These are phyloP conservation scores for Bryopsis sp. DNA, from an alignment of 139 green algal genomes.

Conservation along the genomic window DNA sequence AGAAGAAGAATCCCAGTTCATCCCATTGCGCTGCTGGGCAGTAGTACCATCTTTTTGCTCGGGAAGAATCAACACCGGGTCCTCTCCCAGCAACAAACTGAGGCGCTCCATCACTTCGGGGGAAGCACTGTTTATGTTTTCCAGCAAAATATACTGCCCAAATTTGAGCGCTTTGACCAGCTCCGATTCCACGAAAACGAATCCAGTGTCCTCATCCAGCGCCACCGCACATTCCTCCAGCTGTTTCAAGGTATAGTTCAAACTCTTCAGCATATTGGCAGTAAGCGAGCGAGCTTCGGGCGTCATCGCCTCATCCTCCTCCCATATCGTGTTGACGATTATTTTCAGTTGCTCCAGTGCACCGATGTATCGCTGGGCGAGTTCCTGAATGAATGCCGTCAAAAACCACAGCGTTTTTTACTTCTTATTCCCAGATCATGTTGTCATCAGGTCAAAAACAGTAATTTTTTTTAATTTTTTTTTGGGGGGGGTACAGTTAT, in stretches of 20 bases:
- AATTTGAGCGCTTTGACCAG: background rate
- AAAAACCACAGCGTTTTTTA: too few species aligned
- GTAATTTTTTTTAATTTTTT: too few species aligned
- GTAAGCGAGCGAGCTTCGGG: background rate
- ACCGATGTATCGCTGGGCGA: background rate
- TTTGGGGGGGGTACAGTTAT: too few species aligned
- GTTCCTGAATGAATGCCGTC: background rate
- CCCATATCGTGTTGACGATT: background rate
- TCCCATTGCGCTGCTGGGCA: too few species aligned
- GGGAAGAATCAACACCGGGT: slow-evolving; percentile 23
- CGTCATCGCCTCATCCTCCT: background rate
- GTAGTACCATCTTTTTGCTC: slow-evolving; percentile 25
- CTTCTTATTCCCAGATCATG: too few species aligned
- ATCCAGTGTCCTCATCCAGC: background rate
- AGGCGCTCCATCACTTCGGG: slow-evolving; percentile 34
- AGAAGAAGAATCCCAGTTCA: too few species aligned
- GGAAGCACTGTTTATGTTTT: slow-evolving; percentile 33
- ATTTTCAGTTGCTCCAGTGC: too few species aligned
- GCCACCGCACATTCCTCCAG: too few species aligned
- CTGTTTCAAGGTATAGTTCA: background rate
- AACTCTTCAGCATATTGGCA: background rate
- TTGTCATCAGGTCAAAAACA: too few species aligned
- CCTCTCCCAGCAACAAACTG: slow-evolving; percentile 29
- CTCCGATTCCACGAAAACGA: slow-evolving; percentile 1
- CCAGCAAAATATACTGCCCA: slow-evolving; percentile 25